phyloP scores from a whole-genome alignment of 2,329 filamentous ascomycete species.

The Hypoxylon sp. region DNA sequence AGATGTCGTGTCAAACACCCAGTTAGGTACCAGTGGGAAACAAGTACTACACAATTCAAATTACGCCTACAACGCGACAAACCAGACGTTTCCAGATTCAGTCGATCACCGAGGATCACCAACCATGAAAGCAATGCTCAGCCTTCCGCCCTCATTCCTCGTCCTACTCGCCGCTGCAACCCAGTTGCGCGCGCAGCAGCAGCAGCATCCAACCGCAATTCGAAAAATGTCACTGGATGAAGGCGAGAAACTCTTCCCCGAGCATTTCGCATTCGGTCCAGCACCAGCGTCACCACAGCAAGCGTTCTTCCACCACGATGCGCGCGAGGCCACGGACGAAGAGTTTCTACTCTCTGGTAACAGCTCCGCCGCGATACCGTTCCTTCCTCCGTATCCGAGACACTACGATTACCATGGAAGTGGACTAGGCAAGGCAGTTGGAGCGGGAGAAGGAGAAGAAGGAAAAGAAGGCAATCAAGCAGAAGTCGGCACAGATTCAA shows the following conservation, averaged over 20 bases:
- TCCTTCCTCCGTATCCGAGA: conserved; percentile 66
- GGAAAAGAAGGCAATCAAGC: conserved; percentile 26
- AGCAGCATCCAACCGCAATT: conserved; percentile 69
- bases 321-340: conserved; percentile 47
- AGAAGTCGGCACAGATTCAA: conserved; percentile 38
- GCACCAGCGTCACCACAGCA: conserved; percentile 30
- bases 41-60: not conserved
- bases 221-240: conserved; percentile 80
- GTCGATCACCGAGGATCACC: conserved; percentile 57
- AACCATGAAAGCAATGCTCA: conserved; percentile 53
- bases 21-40: conserved; percentile 9
- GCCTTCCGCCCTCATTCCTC: conserved; percentile 62
- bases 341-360: conserved; percentile 52
- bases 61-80: not conserved
- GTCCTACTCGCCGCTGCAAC: conserved; percentile 58
- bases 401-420: conserved; percentile 57
- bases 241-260: conserved; percentile 80
- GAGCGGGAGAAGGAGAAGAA: conserved; percentile 27
- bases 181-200: conserved; percentile 55
- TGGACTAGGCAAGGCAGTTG: not conserved
- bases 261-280: conserved; percentile 70
- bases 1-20: conserved; percentile 20
- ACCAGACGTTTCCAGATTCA: not conserved
- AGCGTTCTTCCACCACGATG: conserved; percentile 48
- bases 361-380: conserved; percentile 56